Evolutionary conservation across 2,329 filamentous ascomycete genomes (phyloP).

Genomic region (Pyrenophora seminiperda): DNA sequence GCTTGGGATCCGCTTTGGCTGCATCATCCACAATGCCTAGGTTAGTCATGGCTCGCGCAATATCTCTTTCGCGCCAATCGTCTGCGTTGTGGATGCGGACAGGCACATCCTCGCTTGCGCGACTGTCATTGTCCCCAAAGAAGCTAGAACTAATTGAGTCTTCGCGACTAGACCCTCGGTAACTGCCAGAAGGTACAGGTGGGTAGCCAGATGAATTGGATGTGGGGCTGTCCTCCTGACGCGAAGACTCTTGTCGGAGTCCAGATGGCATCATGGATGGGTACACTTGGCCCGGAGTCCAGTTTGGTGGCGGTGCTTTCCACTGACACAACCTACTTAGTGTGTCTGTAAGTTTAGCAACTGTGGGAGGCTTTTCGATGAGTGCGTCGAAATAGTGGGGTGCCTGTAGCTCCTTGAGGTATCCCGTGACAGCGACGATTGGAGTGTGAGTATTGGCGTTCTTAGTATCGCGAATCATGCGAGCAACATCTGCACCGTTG

Average conservation of each 20-base stretch:
- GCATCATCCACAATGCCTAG: slow-evolving; percentile 77
- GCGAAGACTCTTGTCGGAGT: slow-evolving; percentile 67
- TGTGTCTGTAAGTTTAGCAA: slow-evolving; percentile 87
- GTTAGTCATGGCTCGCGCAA: slow-evolving; percentile 61
- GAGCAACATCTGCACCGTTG: slow-evolving; percentile 91
- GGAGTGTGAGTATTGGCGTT: slow-evolving; percentile 94
- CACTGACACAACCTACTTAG: slow-evolving; percentile 88
- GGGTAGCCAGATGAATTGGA: slow-evolving; percentile 78
- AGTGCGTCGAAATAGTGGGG: slow-evolving; percentile 95
- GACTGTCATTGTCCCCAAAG: slow-evolving; percentile 83
- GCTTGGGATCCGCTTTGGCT: slow-evolving; percentile 44
- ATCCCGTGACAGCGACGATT: slow-evolving; percentile 94
- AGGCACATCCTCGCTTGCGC: slow-evolving; percentile 73
- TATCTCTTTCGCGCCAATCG: slow-evolving; percentile 72
- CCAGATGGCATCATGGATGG: slow-evolving; percentile 61
- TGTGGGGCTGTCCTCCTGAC: slow-evolving; percentile 78
- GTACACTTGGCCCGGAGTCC: slow-evolving; percentile 49
- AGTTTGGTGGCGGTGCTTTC: slow-evolving; percentile 75
- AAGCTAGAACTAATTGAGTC: slow-evolving; percentile 88
- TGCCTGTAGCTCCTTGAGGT: slow-evolving; percentile 94
- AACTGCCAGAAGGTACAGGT: slow-evolving; percentile 72
- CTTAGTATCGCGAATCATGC: slow-evolving; percentile 97
- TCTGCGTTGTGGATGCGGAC: slow-evolving; percentile 74
- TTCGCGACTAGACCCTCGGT: slow-evolving; percentile 78
- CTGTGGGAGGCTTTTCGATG: slow-evolving; percentile 95